Percentiles rank a stretch among this genome's conserved stretches.
Conservation (phyloP, 805 yeast species). For the Kuraishia molischiana region DNA sequence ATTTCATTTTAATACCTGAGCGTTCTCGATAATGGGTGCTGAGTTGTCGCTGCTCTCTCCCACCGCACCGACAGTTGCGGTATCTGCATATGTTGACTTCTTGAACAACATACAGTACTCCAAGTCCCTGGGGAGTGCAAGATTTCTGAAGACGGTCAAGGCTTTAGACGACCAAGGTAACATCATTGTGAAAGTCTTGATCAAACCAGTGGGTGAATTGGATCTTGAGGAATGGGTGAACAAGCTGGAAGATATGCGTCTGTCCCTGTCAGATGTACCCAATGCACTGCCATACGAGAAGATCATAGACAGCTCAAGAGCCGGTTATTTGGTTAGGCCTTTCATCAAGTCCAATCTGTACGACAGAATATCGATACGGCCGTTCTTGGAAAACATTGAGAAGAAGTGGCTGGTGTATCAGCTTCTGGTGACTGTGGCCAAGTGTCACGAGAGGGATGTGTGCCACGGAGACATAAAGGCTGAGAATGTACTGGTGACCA, state of each 20-base stretch:
- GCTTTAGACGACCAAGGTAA: slow-evolving; percentile 69
- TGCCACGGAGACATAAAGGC: slow-evolving; percentile 89
- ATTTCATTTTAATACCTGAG: too few species aligned
- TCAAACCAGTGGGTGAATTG: slow-evolving; percentile 49
- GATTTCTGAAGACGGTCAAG: slow-evolving; percentile 79
- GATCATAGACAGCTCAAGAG: slow-evolving; percentile 80
- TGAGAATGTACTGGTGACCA: slow-evolving; percentile 78
- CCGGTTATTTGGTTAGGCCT: slow-evolving; percentile 85
- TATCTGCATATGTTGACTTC: slow-evolving; percentile 82
- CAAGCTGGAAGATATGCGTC: slow-evolving; percentile 23
- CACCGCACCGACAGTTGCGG: slow-evolving; percentile 84
- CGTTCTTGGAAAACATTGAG: slow-evolving; percentile 75
- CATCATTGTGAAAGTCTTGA: slow-evolving; percentile 70
- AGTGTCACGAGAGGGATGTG: slow-evolving; percentile 52
- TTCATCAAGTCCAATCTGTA: slow-evolving; percentile 71
- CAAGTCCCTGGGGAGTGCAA: slow-evolving; percentile 65
- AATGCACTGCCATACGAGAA: slow-evolving; percentile 65
- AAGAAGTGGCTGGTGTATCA: slow-evolving; percentile 82
- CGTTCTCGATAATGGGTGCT: too few species aligned
- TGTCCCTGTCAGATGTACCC: slow-evolving; percentile 35
- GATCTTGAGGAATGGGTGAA: slow-evolving; percentile 22
- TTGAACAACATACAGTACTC: slow-evolving; percentile 67
- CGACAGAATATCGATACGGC: slow-evolving; percentile 79
- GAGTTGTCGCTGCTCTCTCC: slow-evolving; percentile 81
- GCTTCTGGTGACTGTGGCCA: slow-evolving; percentile 49